These are phyloP conservation scores for Nannizzia gypsea DNA, from an alignment of 2,329 filamentous ascomycete genomes.

Conservation along the genomic window DNA sequence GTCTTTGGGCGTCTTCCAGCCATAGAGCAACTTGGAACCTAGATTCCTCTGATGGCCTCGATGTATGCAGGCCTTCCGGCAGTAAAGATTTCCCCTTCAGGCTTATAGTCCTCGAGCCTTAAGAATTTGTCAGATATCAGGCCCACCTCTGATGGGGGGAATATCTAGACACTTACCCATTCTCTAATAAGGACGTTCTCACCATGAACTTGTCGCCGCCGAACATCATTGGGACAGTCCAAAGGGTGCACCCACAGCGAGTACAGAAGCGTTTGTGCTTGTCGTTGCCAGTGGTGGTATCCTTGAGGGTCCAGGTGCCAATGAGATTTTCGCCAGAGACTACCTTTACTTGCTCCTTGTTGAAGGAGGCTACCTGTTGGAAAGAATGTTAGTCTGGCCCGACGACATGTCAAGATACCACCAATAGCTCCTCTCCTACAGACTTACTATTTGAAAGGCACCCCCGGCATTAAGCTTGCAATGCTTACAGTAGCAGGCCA, in stretches of 20 bases:
- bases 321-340: not conserved
- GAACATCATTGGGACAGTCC: slow-evolving; percentile 6
- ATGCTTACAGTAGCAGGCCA: not conserved
- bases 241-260: slow-evolving; percentile 7
- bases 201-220: not conserved
- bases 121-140: not conserved
- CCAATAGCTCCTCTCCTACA: not conserved
- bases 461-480: not conserved
- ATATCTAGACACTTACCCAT: not conserved
- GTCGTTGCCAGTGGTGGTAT: not conserved
- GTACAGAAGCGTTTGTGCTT: slow-evolving; percentile 6
- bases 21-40: not conserved
- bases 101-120: not conserved
- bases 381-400: not conserved
- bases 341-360: not conserved
- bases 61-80: not conserved
- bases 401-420: not conserved
- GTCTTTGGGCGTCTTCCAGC: no score
- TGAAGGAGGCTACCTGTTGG: not conserved
- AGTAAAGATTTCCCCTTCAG: not conserved
- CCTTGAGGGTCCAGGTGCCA: not conserved
- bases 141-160: not conserved
- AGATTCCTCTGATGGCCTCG: not conserved
- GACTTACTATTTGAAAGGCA: not conserved
- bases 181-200: not conserved